Conservation (phyloP, 2,329 filamentous ascomycete genomes). For the Penicillium sp. region DNA sequence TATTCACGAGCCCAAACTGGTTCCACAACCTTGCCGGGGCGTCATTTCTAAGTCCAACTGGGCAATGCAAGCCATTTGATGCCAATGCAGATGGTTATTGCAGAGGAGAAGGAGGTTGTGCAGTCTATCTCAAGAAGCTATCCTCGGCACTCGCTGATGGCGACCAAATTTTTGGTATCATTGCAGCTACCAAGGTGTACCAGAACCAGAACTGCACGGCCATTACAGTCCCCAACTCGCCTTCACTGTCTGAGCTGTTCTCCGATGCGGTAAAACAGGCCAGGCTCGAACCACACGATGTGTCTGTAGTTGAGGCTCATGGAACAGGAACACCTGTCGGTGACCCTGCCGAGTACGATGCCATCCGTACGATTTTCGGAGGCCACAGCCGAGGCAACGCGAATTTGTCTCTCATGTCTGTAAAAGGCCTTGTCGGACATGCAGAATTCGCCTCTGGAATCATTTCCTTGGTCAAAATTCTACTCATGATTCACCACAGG, state of each 20-base stretch:
- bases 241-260: conserved; percentile 37
- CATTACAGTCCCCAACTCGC: conserved; percentile 24
- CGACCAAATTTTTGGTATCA: conserved; percentile 49
- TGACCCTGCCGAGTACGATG: conserved; percentile 34
- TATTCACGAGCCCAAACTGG: conserved; percentile 33
- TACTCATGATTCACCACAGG: neutral
- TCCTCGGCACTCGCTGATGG: conserved; percentile 51
- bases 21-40: conserved; percentile 38
- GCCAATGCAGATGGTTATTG: conserved; percentile 56
- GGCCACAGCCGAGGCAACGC: neutral
- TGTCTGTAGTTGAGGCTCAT: conserved; percentile 26
- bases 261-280: conserved; percentile 20
- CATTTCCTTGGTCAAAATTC: neutral
- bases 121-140: conserved; percentile 52
- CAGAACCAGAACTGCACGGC: conserved; percentile 36
- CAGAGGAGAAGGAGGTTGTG: conserved; percentile 51
- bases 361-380: conserved; percentile 27
- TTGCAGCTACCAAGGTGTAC: conserved; percentile 35
- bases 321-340: conserved; percentile 39
- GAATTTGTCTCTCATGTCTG: neutral
- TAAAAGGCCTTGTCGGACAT: neutral
- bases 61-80: conserved; percentile 56
- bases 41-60: conserved; percentile 50
- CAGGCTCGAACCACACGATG: conserved; percentile 11
- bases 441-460: neutral